A percentile compares a stretch with the other conserved stretches of the same genome.
phyloP scores from a whole-genome alignment of 2,329 filamentous ascomycete genomes.

The Helminthosporium solani region DNA sequence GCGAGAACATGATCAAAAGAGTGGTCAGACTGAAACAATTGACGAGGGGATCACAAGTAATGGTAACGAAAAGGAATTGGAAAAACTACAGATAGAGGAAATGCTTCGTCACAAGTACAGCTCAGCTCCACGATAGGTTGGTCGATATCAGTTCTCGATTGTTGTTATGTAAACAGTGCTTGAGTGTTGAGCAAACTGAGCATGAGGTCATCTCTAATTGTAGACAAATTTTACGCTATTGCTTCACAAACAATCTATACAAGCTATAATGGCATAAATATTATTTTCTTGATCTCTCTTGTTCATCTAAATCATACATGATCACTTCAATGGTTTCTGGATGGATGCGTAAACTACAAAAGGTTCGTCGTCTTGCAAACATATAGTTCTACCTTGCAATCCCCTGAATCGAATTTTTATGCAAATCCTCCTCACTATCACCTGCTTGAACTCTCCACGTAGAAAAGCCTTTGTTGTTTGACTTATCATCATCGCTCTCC shows the following conservation, averaged over 20 bases:
- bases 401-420: slow-evolving; percentile 12
- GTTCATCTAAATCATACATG: no score
- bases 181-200: no score
- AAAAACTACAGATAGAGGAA: slow-evolving; percentile 13
- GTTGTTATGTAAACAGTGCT: no score
- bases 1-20: neutral
- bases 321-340: no score
- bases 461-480: slow-evolving; percentile 24
- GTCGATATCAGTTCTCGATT: no score
- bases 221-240: no score
- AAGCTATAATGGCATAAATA: no score
- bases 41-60: neutral
- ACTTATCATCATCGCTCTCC: slow-evolving; percentile 23
- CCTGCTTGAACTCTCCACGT: slow-evolving; percentile 33
- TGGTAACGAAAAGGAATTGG: neutral
- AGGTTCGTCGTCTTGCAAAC: slow-evolving; percentile 14
- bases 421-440: slow-evolving; percentile 28
- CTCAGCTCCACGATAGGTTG: neutral
- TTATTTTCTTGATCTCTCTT: no score
- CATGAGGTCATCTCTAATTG: no score
- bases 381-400: slow-evolving; percentile 33
- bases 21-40: neutral
- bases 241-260: no score
- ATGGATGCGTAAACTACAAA: no score
- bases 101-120: slow-evolving; percentile 15